phyloP scores from a whole-genome alignment of 1,284 basidiomycete genomes.

The Salmacisia buchloeana region DNA sequence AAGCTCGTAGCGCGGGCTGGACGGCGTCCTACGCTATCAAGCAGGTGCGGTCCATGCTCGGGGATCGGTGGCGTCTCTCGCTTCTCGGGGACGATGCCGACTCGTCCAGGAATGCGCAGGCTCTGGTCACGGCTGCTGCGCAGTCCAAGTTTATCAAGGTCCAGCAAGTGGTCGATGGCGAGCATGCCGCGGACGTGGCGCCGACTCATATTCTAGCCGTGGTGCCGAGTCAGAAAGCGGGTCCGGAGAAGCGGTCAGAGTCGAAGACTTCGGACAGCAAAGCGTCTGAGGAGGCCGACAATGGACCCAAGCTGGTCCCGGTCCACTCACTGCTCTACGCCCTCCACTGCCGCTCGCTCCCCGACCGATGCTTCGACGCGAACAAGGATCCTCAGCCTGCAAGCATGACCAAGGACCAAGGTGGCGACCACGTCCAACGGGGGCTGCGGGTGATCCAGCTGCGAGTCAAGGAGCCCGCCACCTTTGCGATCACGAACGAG shows the following conservation, averaged over 20 bases:
- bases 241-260: not conserved
- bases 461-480: not conserved
- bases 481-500: slow-evolving; percentile 10
- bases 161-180: too few relatives aligned
- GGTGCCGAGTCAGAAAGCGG: not conserved
- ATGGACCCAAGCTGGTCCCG: not conserved
- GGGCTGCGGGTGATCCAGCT: slow-evolving; percentile 5
- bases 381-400: not conserved
- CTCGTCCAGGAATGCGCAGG: too few relatives aligned
- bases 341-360: slow-evolving; percentile 6
- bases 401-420: too few relatives aligned
- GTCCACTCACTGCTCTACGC: slow-evolving; percentile 10
- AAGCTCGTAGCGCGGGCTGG: not conserved
- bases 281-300: not conserved
- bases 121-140: not conserved
- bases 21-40: not conserved
- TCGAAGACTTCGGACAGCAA: not conserved
- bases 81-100: too few relatives aligned
- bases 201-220: not conserved
- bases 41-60: not conserved
- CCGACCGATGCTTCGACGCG: not conserved
- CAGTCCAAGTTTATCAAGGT: not conserved
- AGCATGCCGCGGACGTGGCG: too few relatives aligned
- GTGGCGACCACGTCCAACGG: not conserved
- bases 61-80: not conserved